Evolutionary conservation across 2,329 filamentous ascomycete genomes (phyloP).

Genomic region (Colletotrichum orbiculare): DNA sequence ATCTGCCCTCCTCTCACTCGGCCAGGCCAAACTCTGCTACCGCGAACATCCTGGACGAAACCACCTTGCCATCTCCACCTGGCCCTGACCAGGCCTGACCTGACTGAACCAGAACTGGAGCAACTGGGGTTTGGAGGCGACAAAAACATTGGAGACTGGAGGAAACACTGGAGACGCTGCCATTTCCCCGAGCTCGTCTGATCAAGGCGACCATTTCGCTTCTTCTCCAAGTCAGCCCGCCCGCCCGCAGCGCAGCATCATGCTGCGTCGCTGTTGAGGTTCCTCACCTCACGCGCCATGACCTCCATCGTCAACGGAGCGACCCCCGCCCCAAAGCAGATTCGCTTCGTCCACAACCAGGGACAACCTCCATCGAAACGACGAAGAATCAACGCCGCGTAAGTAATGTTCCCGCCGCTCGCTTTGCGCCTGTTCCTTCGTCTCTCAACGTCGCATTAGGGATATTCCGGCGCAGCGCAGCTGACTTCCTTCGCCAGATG

Average conservation of each 20-base stretch:
- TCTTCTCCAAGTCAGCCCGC: constrained; percentile 15
- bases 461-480: constrained; percentile 2
- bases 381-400: constrained; percentile 83
- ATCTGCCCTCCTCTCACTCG: neutral
- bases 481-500: constrained; percentile 58
- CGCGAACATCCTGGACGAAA: neutral
- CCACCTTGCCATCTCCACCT: constrained; percentile 22
- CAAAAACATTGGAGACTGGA: constrained; percentile 9
- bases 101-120: constrained; percentile 10
- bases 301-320: constrained; percentile 51
- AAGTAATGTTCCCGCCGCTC: constrained; percentile 49
- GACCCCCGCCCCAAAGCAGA: constrained; percentile 65
- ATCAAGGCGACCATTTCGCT: neutral
- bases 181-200: neutral
- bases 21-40: neutral
- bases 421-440: neutral
- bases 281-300: constrained; percentile 35
- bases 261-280: constrained; percentile 35
- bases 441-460: constrained; percentile 1
- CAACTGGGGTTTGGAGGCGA: constrained; percentile 8
- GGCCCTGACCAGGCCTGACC: constrained; percentile 21
- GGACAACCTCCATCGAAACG: constrained; percentile 84
- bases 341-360: constrained; percentile 85
- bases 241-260: constrained; percentile 34
- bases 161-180: constrained; percentile 17